Evolutionary conservation across 345 rosid species (phyloP).

Genomic region (Euphorbia tirucalli): DNA sequence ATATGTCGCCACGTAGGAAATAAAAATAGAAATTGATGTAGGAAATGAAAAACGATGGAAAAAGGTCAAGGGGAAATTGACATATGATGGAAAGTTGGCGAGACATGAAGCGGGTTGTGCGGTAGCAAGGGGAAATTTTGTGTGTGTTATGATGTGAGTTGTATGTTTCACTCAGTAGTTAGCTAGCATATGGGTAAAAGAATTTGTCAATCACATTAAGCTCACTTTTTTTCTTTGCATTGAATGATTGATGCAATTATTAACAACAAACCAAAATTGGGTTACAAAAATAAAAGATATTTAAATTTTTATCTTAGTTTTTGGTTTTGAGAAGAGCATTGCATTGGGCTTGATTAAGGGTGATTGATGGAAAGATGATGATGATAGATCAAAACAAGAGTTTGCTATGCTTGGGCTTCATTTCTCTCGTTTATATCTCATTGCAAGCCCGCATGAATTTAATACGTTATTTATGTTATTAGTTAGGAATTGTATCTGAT

Average conservation of each 20-base stretch:
- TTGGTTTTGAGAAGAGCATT: too few species aligned
- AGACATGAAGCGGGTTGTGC: background rate
- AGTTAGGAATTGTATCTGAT: too few species aligned
- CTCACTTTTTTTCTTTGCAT: background rate
- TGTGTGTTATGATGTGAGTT: background rate
- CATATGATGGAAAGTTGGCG: background rate
- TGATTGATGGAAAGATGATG: too few species aligned
- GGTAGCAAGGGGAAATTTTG: background rate
- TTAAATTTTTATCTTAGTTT: too few species aligned
- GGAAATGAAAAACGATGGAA: background rate
- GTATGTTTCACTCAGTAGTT: conserved; percentile 2
- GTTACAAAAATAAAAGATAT: background rate
- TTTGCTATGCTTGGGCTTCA: too few species aligned
- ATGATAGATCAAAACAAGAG: too few species aligned
- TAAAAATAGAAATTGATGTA: too few species aligned
- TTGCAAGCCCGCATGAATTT: too few species aligned
- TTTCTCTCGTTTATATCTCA: too few species aligned
- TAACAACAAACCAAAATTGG: background rate
- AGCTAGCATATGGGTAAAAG: conserved; percentile 10
- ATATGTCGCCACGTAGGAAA: background rate
- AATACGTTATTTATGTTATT: too few species aligned
- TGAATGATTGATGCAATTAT: conserved; percentile 12
- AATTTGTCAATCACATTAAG: background rate
- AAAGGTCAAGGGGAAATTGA: conserved; percentile 15
- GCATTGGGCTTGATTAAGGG: too few species aligned